Base-by-base conservation (phyloP, 768 basidiomycete species). In the Mycena haematopus region DNA sequence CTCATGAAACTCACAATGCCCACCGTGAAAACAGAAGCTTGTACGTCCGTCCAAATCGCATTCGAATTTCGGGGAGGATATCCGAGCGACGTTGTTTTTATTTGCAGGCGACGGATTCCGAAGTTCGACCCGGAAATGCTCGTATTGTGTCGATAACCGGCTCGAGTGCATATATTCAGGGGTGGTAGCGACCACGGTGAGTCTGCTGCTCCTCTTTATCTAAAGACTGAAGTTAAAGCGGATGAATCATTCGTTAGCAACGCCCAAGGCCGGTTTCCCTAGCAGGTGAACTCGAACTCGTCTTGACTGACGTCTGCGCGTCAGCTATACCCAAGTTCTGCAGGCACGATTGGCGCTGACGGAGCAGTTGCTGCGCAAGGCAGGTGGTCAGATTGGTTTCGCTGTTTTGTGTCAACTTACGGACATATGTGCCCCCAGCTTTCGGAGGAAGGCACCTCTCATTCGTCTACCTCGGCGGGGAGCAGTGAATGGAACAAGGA, bases 21-120 rank as follows among this genome's bases (percentile, higher is more conserved):
- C 3, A 15, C 8, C 8, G 36, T 38, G 31, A 33, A 33, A 6
- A 11, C 31, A 33, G 31, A 33, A 11, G 31, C 31, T 33, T 33
- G 31, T 33, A 11, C 31, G 31, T 33, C 31, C 31, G 31, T 6
- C 6, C 31, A 6, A 33, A 11, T 33, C 6, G 11, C 31, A 6
- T 11, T 33, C 6, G 31, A 33, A 11, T 33, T 11, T n/a, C n/a
- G n/a, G n/a, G 6, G 31, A 33, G 31, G 11, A 33, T 6, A 6
- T 6, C 11, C 6, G 11, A 33, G 11, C 11, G n/a, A 33, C 11
- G 31, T 33, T 6, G 6, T 11, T 33, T 6, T 33, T 6, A 11
- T n/a, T 42, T 19, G n/a, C 27, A 63, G 62, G 62, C 38, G 62
- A 63, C 17, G 62, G 62, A 1, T n/a, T 63, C 42, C 62, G 62